Conservation (phyloP, 352 stramenopile species). For the Globisporangium emineosum region DNA sequence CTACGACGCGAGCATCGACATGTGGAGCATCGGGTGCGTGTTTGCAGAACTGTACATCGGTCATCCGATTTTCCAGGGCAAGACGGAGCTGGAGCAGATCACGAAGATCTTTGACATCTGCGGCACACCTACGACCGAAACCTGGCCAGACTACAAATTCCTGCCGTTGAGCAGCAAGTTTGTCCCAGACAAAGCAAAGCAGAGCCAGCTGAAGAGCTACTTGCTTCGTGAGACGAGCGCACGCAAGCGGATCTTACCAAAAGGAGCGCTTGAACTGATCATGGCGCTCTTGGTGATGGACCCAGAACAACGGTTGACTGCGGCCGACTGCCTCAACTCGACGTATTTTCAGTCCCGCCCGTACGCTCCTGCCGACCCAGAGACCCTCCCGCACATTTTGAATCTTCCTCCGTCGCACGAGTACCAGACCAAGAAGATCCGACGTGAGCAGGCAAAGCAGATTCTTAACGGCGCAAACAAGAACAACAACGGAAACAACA, state of each 20-base stretch:
- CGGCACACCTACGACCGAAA: conserved; percentile 73
- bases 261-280: conserved; percentile 90
- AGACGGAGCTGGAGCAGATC: conserved; percentile 88
- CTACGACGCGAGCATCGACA: conserved; percentile 93
- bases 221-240: conserved; percentile 70
- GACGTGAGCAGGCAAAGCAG: conserved; percentile 78
- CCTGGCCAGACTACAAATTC: conserved; percentile 87
- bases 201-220: conserved; percentile 62
- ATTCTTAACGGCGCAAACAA: conserved; percentile 38
- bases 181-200: conserved; percentile 74
- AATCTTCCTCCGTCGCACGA: conserved; percentile 83
- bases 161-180: conserved; percentile 80
- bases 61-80: conserved; percentile 83
- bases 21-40: conserved; percentile 94
- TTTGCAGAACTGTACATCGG: conserved; percentile 87
- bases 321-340: conserved; percentile 90
- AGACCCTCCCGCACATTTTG: conserved; percentile 57
- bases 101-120: conserved; percentile 88
- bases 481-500: conserved; percentile 29
- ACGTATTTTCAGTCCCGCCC: conserved; percentile 91
- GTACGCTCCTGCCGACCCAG: conserved; percentile 58
- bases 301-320: conserved; percentile 91
- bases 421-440: conserved; percentile 89
- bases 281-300: conserved; percentile 94
- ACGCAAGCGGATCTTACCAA: conserved; percentile 76